A percentile compares a stretch with the other conserved stretches of the same genome.
These are phyloP conservation scores for Rehmannia glutinosa DNA, from an alignment of 257 asterid genomes.

Conservation along the genomic window DNA sequence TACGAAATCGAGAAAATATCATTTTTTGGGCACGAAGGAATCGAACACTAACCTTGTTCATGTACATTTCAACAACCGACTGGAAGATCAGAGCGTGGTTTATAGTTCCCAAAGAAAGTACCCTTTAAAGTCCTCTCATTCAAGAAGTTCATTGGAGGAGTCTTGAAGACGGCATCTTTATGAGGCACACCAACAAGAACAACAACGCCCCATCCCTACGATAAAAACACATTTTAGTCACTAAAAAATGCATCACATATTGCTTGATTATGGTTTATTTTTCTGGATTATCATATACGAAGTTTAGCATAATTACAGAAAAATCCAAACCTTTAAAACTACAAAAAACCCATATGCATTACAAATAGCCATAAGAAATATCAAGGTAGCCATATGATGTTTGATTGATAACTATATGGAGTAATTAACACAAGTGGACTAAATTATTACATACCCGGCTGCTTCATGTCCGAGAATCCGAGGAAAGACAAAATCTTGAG, in stretches of 20 bases:
- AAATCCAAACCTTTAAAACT: too few relatives aligned
- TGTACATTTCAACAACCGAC: constrained; percentile 63
- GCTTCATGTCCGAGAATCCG: constrained; percentile 86
- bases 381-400: too few relatives aligned
- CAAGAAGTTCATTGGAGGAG: constrained; percentile 57
- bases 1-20: background rate
- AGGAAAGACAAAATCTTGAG: constrained; percentile 70
- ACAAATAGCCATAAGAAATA: too few relatives aligned
- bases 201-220: constrained; percentile 80
- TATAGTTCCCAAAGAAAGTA: constrained; percentile 75
- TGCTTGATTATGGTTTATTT: too few relatives aligned
- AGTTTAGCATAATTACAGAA: background rate
- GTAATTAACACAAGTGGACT: too few relatives aligned
- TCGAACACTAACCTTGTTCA: constrained; percentile 46
- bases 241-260: background rate
- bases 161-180: constrained; percentile 54
- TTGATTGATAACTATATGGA: too few relatives aligned
- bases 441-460: constrained; percentile 78
- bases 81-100: constrained; percentile 61
- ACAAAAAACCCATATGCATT: too few relatives aligned
- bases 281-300: too few relatives aligned
- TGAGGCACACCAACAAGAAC: constrained; percentile 76
- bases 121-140: constrained; percentile 75
- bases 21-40: background rate
- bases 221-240: too few relatives aligned